Conservation (phyloP, 495 filamentous ascomycete species). For the Hypoxylon cercidicola region DNA sequence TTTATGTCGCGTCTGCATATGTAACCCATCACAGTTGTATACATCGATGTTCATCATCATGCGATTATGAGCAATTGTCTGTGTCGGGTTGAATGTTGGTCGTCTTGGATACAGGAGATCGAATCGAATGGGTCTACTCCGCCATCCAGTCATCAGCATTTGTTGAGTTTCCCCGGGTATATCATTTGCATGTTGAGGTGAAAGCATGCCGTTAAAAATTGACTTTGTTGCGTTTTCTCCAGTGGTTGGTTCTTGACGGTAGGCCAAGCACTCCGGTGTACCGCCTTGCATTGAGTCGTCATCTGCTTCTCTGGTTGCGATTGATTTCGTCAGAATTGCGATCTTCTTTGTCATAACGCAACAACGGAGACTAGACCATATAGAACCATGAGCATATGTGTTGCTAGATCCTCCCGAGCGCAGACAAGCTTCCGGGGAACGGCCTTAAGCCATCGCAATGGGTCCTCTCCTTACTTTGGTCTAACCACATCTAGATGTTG, state of each 20-base stretch:
- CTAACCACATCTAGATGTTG: slow-evolving; percentile 19
- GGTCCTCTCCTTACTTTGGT: slow-evolving; percentile 10
- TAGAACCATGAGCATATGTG: slow-evolving; percentile 12
- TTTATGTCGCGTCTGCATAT: slow-evolving; percentile 16
- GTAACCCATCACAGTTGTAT: slow-evolving; percentile 20
- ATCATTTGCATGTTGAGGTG: slow-evolving; percentile 24
- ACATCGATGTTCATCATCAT: slow-evolving; percentile 19
- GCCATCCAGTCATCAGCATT: slow-evolving; percentile 18
- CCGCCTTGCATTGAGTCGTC: slow-evolving; percentile 25
- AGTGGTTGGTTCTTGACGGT: slow-evolving; percentile 18
- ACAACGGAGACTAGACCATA: slow-evolving; percentile 12
- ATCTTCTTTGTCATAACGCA: slow-evolving; percentile 29
- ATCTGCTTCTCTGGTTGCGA: slow-evolving; percentile 34
- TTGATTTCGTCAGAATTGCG: slow-evolving; percentile 40
- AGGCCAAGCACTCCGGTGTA: slow-evolving; percentile 24
- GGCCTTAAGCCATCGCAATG: slow-evolving; percentile 24
- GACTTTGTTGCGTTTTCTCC: slow-evolving; percentile 11
- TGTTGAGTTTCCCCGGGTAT: slow-evolving; percentile 24
- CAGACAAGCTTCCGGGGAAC: slow-evolving; percentile 35
- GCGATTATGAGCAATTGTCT: slow-evolving; percentile 23
- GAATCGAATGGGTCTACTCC: slow-evolving; percentile 20
- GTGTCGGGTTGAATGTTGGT: slow-evolving; percentile 17
- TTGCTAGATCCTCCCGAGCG: slow-evolving; percentile 15
- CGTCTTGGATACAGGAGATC: slow-evolving; percentile 22
- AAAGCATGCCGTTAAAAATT: slow-evolving; percentile 22